Evolutionary conservation across 352 stramenopile genomes (phyloP).

Genomic region (Phytophthora aleatoria): DNA sequence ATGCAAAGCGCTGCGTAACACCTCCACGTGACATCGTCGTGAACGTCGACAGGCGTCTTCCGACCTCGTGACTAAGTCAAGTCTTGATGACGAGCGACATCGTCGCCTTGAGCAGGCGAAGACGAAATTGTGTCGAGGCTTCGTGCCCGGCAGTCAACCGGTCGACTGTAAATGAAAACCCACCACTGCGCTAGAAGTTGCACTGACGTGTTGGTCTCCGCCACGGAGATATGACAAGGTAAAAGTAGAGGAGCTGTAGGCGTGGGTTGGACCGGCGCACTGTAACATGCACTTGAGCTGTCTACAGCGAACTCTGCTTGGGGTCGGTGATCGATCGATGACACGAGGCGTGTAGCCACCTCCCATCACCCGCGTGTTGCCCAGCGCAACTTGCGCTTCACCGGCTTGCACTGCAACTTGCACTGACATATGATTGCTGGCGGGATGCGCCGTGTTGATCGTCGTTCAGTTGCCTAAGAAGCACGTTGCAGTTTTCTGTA

Average conservation of each 20-base stretch:
- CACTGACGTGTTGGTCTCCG: too few species aligned
- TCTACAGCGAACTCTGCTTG: slow-evolving; percentile 7
- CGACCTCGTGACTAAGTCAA: background rate
- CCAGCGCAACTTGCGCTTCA: slow-evolving; percentile 3
- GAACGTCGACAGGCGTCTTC: slow-evolving; percentile 14
- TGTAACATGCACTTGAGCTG: slow-evolving; percentile 1
- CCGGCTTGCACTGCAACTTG: background rate
- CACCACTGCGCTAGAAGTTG: background rate
- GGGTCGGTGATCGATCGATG: slow-evolving; percentile 1
- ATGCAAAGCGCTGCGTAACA: slow-evolving; percentile 7
- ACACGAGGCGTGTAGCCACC: slow-evolving; percentile 6
- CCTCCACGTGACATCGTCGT: slow-evolving; percentile 2
- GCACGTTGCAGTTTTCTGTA: too few species aligned
- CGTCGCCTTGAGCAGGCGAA: slow-evolving; percentile 1
- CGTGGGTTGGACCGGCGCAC: background rate
- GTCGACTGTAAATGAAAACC: slow-evolving; percentile 7
- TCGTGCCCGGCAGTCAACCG: slow-evolving; percentile 1
- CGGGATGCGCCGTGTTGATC: slow-evolving; percentile 1
- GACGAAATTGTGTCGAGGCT: background rate
- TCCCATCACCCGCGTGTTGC: slow-evolving; percentile 3
- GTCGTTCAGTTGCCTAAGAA: slow-evolving; percentile 16
- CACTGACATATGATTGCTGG: slow-evolving; percentile 15
- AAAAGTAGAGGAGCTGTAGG: slow-evolving; percentile 8
- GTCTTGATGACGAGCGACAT: slow-evolving; percentile 6
- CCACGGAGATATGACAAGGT: background rate